Evolutionary conservation across 2,329 filamentous ascomycete species (phyloP).

Genomic region (Microcera coccophila): DNA sequence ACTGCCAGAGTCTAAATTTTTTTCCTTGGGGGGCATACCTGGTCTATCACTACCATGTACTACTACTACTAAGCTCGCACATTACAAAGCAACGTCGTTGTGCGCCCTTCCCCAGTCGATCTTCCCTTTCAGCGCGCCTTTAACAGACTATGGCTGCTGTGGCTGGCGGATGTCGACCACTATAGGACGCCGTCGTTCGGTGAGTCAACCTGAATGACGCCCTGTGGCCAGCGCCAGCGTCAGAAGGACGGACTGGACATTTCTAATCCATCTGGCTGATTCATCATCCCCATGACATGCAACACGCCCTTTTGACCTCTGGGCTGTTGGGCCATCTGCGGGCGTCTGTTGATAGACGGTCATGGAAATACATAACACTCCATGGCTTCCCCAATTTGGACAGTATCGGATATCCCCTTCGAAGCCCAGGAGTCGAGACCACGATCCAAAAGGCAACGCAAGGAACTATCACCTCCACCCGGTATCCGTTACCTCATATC

Average conservation of each 20-base stretch:
- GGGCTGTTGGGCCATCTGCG: too few species aligned
- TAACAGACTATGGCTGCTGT: neutral
- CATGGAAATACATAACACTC: neutral
- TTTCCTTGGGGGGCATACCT: slow-evolving; percentile 7
- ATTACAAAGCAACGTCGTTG: too few species aligned
- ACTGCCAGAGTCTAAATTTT: too few species aligned
- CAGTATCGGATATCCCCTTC: neutral
- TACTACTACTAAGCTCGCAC: neutral
- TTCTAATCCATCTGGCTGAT: neutral
- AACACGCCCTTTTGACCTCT: neutral
- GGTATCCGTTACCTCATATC: slow-evolving; percentile 12
- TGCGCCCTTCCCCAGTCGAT: neutral
- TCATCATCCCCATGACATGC: too few species aligned
- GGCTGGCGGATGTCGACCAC: too few species aligned
- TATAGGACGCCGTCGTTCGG: neutral
- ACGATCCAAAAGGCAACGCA: slow-evolving; percentile 4
- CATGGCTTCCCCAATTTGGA: neutral
- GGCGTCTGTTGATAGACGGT: too few species aligned
- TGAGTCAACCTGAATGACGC: neutral
- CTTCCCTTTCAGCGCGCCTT: neutral
- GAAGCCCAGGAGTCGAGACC: neutral
- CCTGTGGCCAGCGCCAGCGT: neutral
- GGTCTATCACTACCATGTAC: slow-evolving; percentile 10
- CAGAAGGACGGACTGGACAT: neutral
- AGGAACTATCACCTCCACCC: slow-evolving; percentile 1